phyloP scores from a whole-genome alignment of 2,329 filamentous ascomycete genomes.

The Teratosphaeria gauchensis region DNA sequence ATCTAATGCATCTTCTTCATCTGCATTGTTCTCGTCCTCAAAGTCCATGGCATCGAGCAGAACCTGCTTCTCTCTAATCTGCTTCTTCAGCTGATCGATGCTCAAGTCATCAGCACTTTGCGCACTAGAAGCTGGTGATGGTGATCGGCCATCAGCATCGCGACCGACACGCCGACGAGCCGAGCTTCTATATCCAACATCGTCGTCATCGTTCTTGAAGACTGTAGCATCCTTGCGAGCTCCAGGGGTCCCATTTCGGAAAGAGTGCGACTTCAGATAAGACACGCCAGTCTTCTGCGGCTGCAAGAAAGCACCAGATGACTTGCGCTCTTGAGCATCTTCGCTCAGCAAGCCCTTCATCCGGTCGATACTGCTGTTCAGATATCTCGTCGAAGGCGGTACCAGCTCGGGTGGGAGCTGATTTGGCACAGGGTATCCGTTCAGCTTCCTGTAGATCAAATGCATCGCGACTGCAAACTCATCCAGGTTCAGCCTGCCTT shows the following conservation, averaged over 20 bases:
- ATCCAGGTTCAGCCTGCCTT: slow-evolving; percentile 86
- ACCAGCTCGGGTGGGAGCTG: slow-evolving; percentile 84
- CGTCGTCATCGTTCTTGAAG: slow-evolving; percentile 89
- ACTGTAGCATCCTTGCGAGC: slow-evolving; percentile 85
- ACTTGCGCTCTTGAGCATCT: slow-evolving; percentile 83
- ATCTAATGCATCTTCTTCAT: slow-evolving; percentile 88
- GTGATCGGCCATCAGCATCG: slow-evolving; percentile 53
- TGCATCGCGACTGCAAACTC: slow-evolving; percentile 99
- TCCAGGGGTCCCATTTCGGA: slow-evolving; percentile 50
- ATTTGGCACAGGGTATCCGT: slow-evolving; percentile 85
- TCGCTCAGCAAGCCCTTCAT: slow-evolving; percentile 83
- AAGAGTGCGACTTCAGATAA: slow-evolving; percentile 92
- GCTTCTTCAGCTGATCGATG: slow-evolving; percentile 82
- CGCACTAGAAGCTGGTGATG: slow-evolving; percentile 62
- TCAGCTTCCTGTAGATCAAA: slow-evolving; percentile 93
- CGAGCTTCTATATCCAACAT: slow-evolving; percentile 80
- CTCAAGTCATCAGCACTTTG: slow-evolving; percentile 69
- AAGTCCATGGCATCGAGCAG: slow-evolving; percentile 94
- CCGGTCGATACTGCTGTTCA: slow-evolving; percentile 84
- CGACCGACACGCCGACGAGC: slow-evolving; percentile 72
- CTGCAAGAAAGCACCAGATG: slow-evolving; percentile 77
- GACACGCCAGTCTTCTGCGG: slow-evolving; percentile 97
- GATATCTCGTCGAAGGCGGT: slow-evolving; percentile 85
- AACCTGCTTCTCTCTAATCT: slow-evolving; percentile 87
- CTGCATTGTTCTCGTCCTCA: slow-evolving; percentile 76